Conservation (phyloP, 306 rosid species). For the Dicorynia guianensis region DNA sequence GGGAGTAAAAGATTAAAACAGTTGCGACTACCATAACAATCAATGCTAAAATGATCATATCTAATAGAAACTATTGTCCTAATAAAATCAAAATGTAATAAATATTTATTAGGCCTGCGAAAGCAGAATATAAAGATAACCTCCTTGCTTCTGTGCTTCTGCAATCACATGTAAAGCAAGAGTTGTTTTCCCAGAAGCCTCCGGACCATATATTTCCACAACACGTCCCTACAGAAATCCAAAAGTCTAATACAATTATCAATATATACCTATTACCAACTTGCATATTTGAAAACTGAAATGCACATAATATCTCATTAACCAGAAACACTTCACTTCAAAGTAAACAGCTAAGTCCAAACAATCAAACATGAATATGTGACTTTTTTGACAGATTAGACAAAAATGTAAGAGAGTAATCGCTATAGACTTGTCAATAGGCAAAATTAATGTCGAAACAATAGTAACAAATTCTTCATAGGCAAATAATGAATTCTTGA, state of each 20-base stretch:
- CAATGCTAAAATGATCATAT: not conserved
- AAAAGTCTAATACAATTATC: constrained; percentile 37
- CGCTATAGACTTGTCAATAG: not conserved
- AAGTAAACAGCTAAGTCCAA: constrained; percentile 17
- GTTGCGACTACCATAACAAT: constrained; percentile 11
- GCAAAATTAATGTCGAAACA: constrained; percentile 14
- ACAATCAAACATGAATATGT: constrained; percentile 3
- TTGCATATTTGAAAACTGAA: not conserved
- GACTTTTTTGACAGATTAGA: constrained; percentile 1
- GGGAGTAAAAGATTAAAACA: not conserved
- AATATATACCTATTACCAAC: constrained; percentile 10
- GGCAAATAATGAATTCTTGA: not conserved
- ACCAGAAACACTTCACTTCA: constrained; percentile 23
- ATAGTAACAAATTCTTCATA: constrained; percentile 32
- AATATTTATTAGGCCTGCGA: constrained; percentile 24
- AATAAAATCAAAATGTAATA: constrained; percentile 19
- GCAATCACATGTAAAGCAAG: constrained; percentile 93
- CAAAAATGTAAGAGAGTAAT: constrained; percentile 1
- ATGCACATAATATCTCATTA: constrained; percentile 5
- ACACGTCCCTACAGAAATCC: constrained; percentile 81
- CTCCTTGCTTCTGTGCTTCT: constrained; percentile 95
- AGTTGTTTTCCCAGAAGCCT: constrained; percentile 97
- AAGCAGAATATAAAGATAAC: constrained; percentile 47
- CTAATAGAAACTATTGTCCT: not conserved
- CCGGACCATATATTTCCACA: constrained; percentile 95